Percentiles rank a stretch among this genome's conserved stretches.
Evolutionary conservation across 495 filamentous ascomycete species (phyloP).

Genomic region (Daldinia vernicosa): DNA sequence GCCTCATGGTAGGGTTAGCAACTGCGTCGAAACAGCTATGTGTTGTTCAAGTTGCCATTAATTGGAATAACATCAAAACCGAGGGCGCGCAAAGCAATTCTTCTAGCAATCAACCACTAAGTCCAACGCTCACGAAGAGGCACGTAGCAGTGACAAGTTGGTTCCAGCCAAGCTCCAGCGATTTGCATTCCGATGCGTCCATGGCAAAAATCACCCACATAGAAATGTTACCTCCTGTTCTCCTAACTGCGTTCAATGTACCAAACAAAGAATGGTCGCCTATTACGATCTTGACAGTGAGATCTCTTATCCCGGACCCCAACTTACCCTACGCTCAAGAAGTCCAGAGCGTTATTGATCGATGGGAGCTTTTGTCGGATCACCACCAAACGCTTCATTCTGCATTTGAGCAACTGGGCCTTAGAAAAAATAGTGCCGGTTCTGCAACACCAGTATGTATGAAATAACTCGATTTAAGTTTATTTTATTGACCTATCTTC

Average conservation of each 20-base stretch:
- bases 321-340: conserved; percentile 66
- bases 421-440: conserved; percentile 65
- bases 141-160: conserved; percentile 62
- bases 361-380: conserved; percentile 76
- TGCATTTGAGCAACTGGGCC: conserved; percentile 76
- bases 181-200: conserved; percentile 59
- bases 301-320: conserved; percentile 66
- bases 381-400: conserved; percentile 69
- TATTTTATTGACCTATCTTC: conserved; percentile 20
- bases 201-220: conserved; percentile 71
- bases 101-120: conserved; percentile 47
- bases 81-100: conserved; percentile 52
- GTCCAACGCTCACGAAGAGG: conserved; percentile 55
- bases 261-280: conserved; percentile 58
- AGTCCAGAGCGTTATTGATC: conserved; percentile 72
- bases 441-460: conserved; percentile 52
- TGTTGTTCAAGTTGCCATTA: conserved; percentile 67
- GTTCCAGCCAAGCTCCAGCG: conserved; percentile 53
- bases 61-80: conserved; percentile 56
- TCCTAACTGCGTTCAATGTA: conserved; percentile 49
- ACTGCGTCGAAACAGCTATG: conserved; percentile 73
- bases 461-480: neutral
- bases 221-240: conserved; percentile 68
- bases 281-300: conserved; percentile 74
- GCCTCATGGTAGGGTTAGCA: conserved; percentile 69